Base-by-base conservation (phyloP, 352 stramenopile genomes). In the Globisporangium echinulatum region DNA sequence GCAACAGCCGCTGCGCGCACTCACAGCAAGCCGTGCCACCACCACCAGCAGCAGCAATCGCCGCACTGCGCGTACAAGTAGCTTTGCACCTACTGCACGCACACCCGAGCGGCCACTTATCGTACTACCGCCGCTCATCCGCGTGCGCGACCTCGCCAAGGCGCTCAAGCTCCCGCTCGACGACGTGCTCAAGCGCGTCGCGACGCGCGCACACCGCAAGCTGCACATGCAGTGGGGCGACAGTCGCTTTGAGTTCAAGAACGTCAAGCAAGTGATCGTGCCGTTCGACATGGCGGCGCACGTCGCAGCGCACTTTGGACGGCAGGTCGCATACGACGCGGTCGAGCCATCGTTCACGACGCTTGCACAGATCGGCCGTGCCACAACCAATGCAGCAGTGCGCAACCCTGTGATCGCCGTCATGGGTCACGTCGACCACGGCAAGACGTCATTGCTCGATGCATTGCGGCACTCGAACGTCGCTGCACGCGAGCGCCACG, bases 341-440 rank as follows among this genome's bases (percentile, higher is more conserved):
- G 64, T 90, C 4, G 85, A 94, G 57, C 80, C 81, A 0, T 58
- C 58, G 48, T 64, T 87, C 11, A 66, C 63, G 36, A 62, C 68
- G 44, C 72, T 42, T 25, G 25, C 25, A 25, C 25, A 25, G 25
- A 25, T 25, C 25, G 25, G 50, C 63, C 58, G n/a, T n/a, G 40
- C 42, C 57, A n/a, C 15, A 37, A 13, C 9, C 17, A 19, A 8
- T 36, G 39, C 49, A n/a, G 14, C 57, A 49, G 67, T 96, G 44
- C 79, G 97, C 36, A 75, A 96, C 17, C 97, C 98, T 5, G 96
- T 99, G 51, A 96, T 99, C 40, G 98, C 96, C 8, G 97, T 99
- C 44, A 99, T 99, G 97, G 98, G 98, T 43, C 98, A 99, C 71
- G 97, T 99, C 25, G 97, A 99, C 81, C 98, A 99, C 75, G 98